Base-by-base conservation (phyloP, 768 basidiomycete species). In the Rhizopogon vesiculosus region DNA sequence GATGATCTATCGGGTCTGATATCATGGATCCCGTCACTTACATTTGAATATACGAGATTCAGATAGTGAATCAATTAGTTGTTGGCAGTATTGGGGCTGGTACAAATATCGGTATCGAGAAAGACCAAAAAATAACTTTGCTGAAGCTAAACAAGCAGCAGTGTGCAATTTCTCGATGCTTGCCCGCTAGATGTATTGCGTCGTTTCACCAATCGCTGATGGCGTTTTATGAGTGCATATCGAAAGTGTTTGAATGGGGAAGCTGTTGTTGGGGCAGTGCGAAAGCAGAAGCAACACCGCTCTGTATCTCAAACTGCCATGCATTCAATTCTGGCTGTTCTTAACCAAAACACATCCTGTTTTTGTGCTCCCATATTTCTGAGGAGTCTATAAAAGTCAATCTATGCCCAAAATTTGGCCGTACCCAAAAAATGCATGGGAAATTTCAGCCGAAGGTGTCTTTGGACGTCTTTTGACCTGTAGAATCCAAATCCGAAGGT, bases 1-100 rank as follows among this genome's bases (percentile, higher is more conserved):
- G 93, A 86, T n/a, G 98, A 76, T 6, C 92, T 84, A 68, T 99
- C 97, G 41, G 85, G 75, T 5, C 97, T 87, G 45, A 99, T 78
- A 59, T 92, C 85, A 43, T 91, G 85, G 59, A 97, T 84, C 46
- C 90, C 81, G 59, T 69, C n/a, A n/a, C n/a, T n/a, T 35, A 40
- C 49, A 50, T 22, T 41, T 51, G 35, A 35, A 35, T 10, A 3
- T 9, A 38, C 5, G 35, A 22, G 46, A 49, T 28, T 40, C 31
- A 7, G 31, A 39, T 25, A 18, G 16, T 50, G 39, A 50, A 12
- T 35, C 10, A 38, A 33, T n/a, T n/a, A n/a, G 3, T 35, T 35
- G 48, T 50, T 45, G 48, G 13, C 44, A 63, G 60, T 59, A 63
- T 49, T 63, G 62, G 62, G 62, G 62, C 15, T 63, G 60, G 58